phyloP scores from a whole-genome alignment of 2,329 filamentous ascomycete genomes.

The Trichophaea hybrida region DNA sequence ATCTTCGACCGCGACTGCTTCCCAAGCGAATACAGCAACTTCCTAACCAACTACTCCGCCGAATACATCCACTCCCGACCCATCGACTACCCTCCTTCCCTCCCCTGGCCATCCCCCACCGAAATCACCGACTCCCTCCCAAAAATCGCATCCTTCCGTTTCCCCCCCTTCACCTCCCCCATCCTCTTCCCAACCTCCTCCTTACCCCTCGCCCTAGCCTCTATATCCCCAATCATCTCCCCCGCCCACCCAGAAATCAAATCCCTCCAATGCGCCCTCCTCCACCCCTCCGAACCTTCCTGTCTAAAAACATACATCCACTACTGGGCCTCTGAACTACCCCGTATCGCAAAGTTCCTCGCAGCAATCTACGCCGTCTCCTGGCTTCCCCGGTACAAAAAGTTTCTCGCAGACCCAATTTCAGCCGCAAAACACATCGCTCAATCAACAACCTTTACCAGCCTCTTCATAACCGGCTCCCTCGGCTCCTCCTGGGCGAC shows the following conservation, averaged over 20 bases:
- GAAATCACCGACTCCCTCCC: slow-evolving; percentile 70
- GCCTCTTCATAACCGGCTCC: slow-evolving; percentile 65
- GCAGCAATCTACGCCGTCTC: slow-evolving; percentile 58
- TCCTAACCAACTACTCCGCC: slow-evolving; percentile 56
- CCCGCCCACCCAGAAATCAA: slow-evolving; percentile 77
- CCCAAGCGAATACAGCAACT: slow-evolving; percentile 47
- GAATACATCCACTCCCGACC: slow-evolving; percentile 67
- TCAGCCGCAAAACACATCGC: slow-evolving; percentile 51
- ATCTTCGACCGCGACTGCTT: slow-evolving; percentile 65
- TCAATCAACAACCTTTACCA: slow-evolving; percentile 55
- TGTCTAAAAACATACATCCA: slow-evolving; percentile 77
- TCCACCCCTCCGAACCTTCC: slow-evolving; percentile 77
- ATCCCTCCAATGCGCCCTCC: slow-evolving; percentile 71
- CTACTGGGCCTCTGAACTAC: slow-evolving; percentile 75
- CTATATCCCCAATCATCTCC: slow-evolving; percentile 63
- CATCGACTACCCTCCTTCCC: slow-evolving; percentile 46
- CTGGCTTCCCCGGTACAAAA: slow-evolving; percentile 52
- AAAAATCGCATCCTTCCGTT: slow-evolving; percentile 47
- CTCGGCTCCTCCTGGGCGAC: slow-evolving; percentile 77
- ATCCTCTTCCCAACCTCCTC: slow-evolving; percentile 38
- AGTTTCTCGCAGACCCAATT: slow-evolving; percentile 55
- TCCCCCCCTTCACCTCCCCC: slow-evolving; percentile 43
- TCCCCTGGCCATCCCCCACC: slow-evolving; percentile 60
- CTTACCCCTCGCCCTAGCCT: slow-evolving; percentile 39
- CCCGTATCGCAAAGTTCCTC: slow-evolving; percentile 62